Conservation (phyloP, 176 grass and related monocot species). For the Bromus sterilis region DNA sequence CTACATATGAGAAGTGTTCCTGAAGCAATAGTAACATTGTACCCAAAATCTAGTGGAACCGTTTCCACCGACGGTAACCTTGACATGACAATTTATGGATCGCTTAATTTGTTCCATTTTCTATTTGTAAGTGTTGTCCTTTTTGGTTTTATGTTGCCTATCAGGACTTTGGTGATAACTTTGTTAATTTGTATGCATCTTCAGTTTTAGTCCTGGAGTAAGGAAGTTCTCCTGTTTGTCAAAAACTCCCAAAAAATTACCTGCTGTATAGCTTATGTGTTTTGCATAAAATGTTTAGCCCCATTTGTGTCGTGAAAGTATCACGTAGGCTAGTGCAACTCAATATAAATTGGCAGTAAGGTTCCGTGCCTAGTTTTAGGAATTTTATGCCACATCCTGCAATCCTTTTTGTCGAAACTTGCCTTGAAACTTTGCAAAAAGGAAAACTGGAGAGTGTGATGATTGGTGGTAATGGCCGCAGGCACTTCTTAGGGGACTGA, state of each 20-base stretch:
- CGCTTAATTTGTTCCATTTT: background rate
- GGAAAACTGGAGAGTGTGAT: background rate
- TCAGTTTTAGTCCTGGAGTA: background rate
- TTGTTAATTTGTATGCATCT: background rate
- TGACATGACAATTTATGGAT: background rate
- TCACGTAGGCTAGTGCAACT: background rate
- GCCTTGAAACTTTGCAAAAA: background rate
- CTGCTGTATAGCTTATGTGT: background rate
- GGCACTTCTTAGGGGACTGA: slow-evolving; percentile 25
- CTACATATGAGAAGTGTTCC: background rate
- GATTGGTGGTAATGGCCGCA: slow-evolving; percentile 28
- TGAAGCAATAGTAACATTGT: background rate
- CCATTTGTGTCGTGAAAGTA: too few relatives aligned
- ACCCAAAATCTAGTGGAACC: background rate
- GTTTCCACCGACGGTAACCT: background rate
- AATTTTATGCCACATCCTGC: background rate
- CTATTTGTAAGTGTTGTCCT: background rate
- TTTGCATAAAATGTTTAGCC: background rate
- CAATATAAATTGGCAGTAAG: background rate
- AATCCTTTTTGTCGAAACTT: background rate
- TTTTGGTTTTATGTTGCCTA: background rate
- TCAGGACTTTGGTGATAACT: background rate
- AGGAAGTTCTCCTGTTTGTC: background rate
- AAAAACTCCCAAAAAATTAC: background rate
- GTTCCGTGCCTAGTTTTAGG: background rate